Conservation (phyloP, 305 asterid genomes). For the Stenogyne calaminthoides region DNA sequence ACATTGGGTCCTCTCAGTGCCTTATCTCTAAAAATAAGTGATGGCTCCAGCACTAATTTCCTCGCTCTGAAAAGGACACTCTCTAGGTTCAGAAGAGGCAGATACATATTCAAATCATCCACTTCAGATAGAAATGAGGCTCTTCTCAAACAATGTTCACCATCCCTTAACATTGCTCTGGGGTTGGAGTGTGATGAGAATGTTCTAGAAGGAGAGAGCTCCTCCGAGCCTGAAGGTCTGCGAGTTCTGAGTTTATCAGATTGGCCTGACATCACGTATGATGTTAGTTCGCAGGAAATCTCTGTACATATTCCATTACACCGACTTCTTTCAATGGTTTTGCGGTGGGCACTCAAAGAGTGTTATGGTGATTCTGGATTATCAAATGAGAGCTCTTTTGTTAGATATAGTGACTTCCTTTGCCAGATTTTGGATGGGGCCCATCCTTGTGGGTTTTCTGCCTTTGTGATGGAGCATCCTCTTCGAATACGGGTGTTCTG, state of each 20-base stretch:
- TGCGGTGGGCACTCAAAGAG: conserved; percentile 74
- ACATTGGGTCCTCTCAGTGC: conserved; percentile 59
- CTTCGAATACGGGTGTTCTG: conserved; percentile 93
- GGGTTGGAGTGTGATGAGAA: conserved; percentile 56
- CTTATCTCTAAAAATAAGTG: conserved; percentile 51
- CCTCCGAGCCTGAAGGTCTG: conserved; percentile 65
- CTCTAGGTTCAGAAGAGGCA: conserved; percentile 68
- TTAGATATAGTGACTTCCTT: conserved; percentile 56
- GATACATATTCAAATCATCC: conserved; percentile 46
- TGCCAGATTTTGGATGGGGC: conserved; percentile 79
- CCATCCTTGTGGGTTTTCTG: conserved; percentile 92
- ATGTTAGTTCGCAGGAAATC: conserved; percentile 84
- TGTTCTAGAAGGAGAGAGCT: conserved; percentile 58
- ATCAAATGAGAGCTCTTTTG: conserved; percentile 43
- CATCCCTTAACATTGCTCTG: conserved; percentile 39
- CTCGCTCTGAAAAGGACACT: conserved; percentile 64
- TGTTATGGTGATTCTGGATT: conserved; percentile 71
- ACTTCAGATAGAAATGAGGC: conserved; percentile 44
- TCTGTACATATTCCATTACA: conserved; percentile 92
- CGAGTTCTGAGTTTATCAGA: conserved; percentile 69
- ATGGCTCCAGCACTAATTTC: conserved; percentile 62
- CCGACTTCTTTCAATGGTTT: conserved; percentile 75
- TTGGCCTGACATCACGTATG: conserved; percentile 85
- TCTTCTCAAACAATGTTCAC: conserved; percentile 37
- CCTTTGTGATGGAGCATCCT: conserved; percentile 94